A percentile compares a stretch with the other conserved stretches of the same genome.
These are phyloP conservation scores for Sungouiella blattae DNA, from an alignment of 805 yeast species.

Conservation along the genomic window DNA sequence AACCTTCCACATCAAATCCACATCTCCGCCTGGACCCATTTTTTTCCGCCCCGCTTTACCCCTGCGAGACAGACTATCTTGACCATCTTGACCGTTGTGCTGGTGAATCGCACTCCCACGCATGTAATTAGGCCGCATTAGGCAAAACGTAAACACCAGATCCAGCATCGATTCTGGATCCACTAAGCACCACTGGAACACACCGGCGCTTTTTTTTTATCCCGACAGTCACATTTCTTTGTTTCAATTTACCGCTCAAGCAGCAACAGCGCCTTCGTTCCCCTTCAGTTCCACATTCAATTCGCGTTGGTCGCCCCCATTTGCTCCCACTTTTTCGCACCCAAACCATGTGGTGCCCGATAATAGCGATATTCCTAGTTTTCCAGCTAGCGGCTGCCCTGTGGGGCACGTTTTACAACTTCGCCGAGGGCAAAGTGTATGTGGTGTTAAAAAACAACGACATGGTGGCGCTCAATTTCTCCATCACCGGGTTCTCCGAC, in stretches of 20 bases:
- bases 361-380: no score
- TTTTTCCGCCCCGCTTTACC: no score
- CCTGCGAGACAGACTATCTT: no score
- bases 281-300: background rate
- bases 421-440: slow-evolving; percentile 30
- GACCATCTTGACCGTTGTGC: no score
- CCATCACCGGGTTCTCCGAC: slow-evolving; percentile 27
- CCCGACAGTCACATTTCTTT: no score
- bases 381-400: slow-evolving; percentile 7
- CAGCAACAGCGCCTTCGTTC: background rate
- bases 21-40: no score
- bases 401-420: slow-evolving; percentile 37
- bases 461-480: slow-evolving; percentile 32
- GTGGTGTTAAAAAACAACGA: slow-evolving; percentile 35
- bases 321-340: background rate
- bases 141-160: slow-evolving; percentile 14
- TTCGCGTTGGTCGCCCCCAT: background rate
- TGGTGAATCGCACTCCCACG: no score
- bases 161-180: no score
- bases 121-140: slow-evolving; percentile 15
- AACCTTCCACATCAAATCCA: no score
- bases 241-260: background rate
- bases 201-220: no score
- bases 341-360: no score
- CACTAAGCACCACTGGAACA: no score